Percentiles rank a stretch among this genome's conserved stretches.
Evolutionary conservation across 345 rosid species (phyloP).

Genomic region (Viola odorata): DNA sequence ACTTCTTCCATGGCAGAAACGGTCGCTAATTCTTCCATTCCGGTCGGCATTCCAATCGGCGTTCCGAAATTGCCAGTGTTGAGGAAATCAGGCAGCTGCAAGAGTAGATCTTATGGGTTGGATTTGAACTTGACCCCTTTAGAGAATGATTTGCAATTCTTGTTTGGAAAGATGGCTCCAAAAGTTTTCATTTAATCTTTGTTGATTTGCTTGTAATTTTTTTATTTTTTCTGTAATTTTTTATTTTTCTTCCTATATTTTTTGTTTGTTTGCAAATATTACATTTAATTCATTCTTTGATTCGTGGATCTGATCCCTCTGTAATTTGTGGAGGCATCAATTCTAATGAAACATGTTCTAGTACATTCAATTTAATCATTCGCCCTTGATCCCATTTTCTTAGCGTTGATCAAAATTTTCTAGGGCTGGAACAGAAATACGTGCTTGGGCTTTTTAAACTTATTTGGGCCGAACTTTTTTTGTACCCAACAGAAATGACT

Average conservation of each 20-base stretch:
- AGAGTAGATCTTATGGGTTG: conserved; percentile 39
- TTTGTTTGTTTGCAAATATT: too few relatives aligned
- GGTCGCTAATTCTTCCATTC: background rate
- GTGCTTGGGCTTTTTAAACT: too few relatives aligned
- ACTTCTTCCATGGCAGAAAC: conserved; percentile 15
- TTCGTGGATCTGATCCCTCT: too few relatives aligned
- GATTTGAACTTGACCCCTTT: conserved; percentile 76
- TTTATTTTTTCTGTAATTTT: background rate
- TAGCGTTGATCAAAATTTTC: too few relatives aligned
- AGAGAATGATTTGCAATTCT: conserved; percentile 58
- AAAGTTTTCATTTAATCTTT: conserved; percentile 35
- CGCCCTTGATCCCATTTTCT: too few relatives aligned
- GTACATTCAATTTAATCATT: too few relatives aligned
- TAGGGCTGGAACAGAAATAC: too few relatives aligned
- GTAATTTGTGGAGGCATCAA: too few relatives aligned
- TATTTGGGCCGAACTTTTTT: too few relatives aligned
- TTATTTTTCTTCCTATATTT: background rate
- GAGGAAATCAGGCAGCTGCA: conserved; percentile 42
- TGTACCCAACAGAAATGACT: too few relatives aligned
- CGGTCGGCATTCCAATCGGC: background rate
- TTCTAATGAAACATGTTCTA: too few relatives aligned
- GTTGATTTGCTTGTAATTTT: background rate
- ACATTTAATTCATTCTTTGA: too few relatives aligned
- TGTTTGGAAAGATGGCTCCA: conserved; percentile 55
- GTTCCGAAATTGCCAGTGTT: conserved; percentile 38